Evolutionary conservation across 208 protist species (phyloP), one percentile per base, ranked within the genome.

Genomic region (Acanthamoeba lugdunensis): DNA sequence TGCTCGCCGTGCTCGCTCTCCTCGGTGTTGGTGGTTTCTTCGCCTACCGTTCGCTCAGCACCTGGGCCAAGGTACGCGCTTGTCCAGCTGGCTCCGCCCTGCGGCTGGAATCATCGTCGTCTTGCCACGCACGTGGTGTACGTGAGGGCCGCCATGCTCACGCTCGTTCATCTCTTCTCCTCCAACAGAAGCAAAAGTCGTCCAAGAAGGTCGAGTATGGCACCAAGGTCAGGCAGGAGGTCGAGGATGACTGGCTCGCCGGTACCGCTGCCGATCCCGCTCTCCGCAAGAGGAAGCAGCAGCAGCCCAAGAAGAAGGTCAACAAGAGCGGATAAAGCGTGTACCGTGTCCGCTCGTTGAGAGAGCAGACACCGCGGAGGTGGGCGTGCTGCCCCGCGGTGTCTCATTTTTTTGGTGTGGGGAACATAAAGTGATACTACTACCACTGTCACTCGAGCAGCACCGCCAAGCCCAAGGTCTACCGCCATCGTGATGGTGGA

Each of bases 261-360:
- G 69, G 69, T 79, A 79, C 69, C 69, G 69, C 69, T 25, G 69
- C 69, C 30, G 69, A 79, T 45, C 69, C 69, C 33, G 69, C 69
- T 79, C 69, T 79, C 28, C 69, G 69, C 69, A 79, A 79, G 69
- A 79, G 69, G 69, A 79, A 79, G 69, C 69, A 79, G 69, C 69
- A 73, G 65, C n/a, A 79, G 37, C 28, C 28, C 33, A 79, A 79
- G 69, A 79, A 79, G 69, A 79, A 79, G 69, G 69, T 79, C 69
- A 79, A 79, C 69, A 79, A 79, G 69, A 79, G 69, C 69, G 23
- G 23, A 45, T 79, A 79, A 79, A 48, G 33, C 11, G 61, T 30
- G 61, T 41, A 41, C n/a, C 8, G 7, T 41, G 65, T 79, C 7
- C 69, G 30, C 61, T 11, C 61, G 16, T 18, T 13, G 16, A 56